Percentiles rank a stretch among this genome's conserved stretches.
Evolutionary conservation across 768 basidiomycete genomes (phyloP).

Genomic region (Psilocybe sp.): DNA sequence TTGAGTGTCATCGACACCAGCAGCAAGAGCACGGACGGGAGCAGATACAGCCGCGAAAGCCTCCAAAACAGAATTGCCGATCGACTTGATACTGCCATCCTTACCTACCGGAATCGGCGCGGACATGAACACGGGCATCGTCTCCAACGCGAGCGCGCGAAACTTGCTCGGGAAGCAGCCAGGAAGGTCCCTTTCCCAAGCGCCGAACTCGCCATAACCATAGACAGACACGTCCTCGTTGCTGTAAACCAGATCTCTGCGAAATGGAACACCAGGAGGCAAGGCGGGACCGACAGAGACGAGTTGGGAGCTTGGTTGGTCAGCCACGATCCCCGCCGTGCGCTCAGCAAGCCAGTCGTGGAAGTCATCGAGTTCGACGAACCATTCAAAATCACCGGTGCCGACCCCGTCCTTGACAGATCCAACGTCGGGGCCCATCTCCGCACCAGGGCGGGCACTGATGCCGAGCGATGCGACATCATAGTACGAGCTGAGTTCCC

Average conservation of each 20-base stretch:
- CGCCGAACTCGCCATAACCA: constrained; percentile 14
- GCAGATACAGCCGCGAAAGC: constrained; percentile 13
- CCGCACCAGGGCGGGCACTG: constrained; percentile 3
- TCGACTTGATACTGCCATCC: constrained; percentile 6
- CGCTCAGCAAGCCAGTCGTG: constrained; percentile 8
- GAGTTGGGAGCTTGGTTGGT: constrained; percentile 32
- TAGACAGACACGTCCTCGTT: constrained; percentile 21
- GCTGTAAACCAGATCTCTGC: constrained; percentile 1
- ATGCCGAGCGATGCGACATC: constrained; percentile 23
- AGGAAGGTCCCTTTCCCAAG: constrained; percentile 19
- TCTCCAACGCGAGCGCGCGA: constrained; percentile 15
- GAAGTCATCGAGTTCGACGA: constrained; percentile 37
- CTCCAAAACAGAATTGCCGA: constrained; percentile 12
- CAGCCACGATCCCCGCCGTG: constrained; percentile 22
- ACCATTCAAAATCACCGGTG: background rate
- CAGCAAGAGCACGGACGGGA: constrained; percentile 11
- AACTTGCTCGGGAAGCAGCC: constrained; percentile 21
- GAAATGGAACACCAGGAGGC: background rate
- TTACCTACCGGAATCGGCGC: constrained; percentile 4
- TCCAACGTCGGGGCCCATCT: constrained; percentile 10
- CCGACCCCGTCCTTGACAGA: background rate
- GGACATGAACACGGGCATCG: constrained; percentile 16
- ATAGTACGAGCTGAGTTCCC: constrained; percentile 51
- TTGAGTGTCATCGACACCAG: background rate
- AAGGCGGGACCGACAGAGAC: constrained; percentile 23